Conservation (phyloP, 2,329 filamentous ascomycete genomes). For the Colletotrichum tamarilloi region DNA sequence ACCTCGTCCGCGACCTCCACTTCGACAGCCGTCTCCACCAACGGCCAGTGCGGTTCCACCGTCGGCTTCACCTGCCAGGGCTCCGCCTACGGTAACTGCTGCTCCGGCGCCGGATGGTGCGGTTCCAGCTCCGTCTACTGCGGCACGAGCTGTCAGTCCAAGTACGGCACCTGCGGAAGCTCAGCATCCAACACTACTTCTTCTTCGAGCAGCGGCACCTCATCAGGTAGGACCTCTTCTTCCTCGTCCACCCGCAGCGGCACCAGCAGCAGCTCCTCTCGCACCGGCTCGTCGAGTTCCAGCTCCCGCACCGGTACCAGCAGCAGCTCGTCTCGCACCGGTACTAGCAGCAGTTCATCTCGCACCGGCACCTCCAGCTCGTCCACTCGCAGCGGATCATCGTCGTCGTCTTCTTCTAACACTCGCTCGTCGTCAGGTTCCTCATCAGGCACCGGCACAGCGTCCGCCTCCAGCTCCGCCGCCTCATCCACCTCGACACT, state of each 20-base stretch:
- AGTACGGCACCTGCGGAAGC: conserved; percentile 34
- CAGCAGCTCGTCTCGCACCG: not conserved
- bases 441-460: not conserved
- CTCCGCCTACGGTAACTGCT: conserved; percentile 51
- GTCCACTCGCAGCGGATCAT: no score
- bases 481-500: not conserved
- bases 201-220: not conserved
- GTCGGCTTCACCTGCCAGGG: conserved; percentile 47
- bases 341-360: not conserved
- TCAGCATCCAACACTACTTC: conserved; percentile 7
- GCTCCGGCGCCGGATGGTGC: conserved; percentile 53
- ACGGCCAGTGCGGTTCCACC: conserved; percentile 47
- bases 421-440: not conserved
- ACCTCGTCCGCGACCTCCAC: conserved; percentile 32
- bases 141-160: conserved; percentile 35
- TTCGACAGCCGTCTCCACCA: conserved; percentile 42
- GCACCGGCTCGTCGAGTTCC: not conserved
- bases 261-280: not conserved
- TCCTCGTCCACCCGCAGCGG: not conserved
- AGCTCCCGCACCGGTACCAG: not conserved
- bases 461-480: conserved; percentile 1
- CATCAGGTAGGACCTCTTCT: conserved; percentile 7
- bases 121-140: conserved; percentile 40
- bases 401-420: not conserved
- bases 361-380: not conserved